These are phyloP conservation scores for Kalmusia sp. DNA, from an alignment of 2,329 filamentous ascomycete species.

Conservation along the genomic window DNA sequence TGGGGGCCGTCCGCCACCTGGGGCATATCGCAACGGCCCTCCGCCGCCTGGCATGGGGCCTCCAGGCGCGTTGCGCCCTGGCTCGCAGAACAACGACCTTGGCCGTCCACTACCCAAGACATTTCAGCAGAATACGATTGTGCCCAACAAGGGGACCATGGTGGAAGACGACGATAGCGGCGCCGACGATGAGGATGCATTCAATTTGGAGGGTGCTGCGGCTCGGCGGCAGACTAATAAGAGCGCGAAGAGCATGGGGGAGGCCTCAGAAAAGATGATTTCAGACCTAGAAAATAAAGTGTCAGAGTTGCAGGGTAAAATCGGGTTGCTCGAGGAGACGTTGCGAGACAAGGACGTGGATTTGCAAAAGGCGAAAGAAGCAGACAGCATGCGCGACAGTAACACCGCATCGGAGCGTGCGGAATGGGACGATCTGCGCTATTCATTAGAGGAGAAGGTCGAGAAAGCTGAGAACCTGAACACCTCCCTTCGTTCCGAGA, in stretches of 20 bases:
- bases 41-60: conserved; percentile 51
- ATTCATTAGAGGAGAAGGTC: conserved; percentile 75
- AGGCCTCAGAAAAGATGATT: conserved; percentile 55
- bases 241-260: conserved; percentile 43
- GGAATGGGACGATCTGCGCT: conserved; percentile 72
- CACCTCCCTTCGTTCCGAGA: conserved; percentile 77
- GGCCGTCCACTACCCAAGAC: conserved; percentile 84
- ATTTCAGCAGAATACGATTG: conserved; percentile 93
- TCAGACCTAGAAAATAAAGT: conserved; percentile 83
- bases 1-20: conserved; percentile 45
- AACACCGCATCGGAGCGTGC: conserved; percentile 69
- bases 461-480: conserved; percentile 79
- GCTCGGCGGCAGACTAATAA: conserved; percentile 55
- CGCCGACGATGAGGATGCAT: conserved; percentile 65
- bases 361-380: conserved; percentile 65
- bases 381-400: conserved; percentile 60
- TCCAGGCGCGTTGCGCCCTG: conserved; percentile 38
- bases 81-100: conserved; percentile 61
- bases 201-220: conserved; percentile 62
- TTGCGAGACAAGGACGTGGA: conserved; percentile 76
- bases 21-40: conserved; percentile 37
- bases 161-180: conserved; percentile 74
- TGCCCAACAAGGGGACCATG: conserved; percentile 97
- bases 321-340: conserved; percentile 73
- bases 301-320: conserved; percentile 73